These are phyloP conservation scores for Coniochaeta hoffmannii DNA, from an alignment of 2,329 filamentous ascomycete species.

Conservation along the genomic window DNA sequence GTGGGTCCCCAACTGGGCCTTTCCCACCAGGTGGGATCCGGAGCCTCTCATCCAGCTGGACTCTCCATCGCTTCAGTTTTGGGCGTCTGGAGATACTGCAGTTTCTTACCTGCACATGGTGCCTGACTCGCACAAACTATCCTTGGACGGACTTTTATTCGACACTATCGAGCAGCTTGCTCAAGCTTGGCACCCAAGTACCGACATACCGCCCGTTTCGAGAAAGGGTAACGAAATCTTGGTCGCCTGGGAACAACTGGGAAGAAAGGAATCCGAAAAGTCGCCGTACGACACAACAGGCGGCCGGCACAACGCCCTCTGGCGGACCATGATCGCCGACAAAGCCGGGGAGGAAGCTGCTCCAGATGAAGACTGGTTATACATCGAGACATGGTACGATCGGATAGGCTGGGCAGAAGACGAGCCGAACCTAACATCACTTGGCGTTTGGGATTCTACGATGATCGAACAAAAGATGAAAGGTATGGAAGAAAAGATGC, in stretches of 20 bases:
- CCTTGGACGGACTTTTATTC: conserved; percentile 3
- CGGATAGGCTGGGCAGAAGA: conserved; percentile 3
- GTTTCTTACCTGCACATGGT: neutral
- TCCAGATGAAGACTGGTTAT: conserved; percentile 1
- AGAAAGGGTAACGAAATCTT: conserved; percentile 3
- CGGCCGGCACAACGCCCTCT: conserved; percentile 6
- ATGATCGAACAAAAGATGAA: conserved; percentile 4
- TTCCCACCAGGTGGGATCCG: conserved; percentile 5
- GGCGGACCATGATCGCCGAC: conserved; percentile 6
- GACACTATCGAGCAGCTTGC: conserved; percentile 6
- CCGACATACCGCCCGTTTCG: conserved; percentile 3
- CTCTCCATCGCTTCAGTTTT: neutral
- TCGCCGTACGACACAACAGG: conserved; percentile 5
- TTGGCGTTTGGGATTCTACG: neutral
- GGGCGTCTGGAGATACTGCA: neutral
- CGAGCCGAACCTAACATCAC: neutral
- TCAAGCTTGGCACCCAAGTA: conserved; percentile 6
- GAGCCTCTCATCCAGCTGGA: conserved; percentile 6
- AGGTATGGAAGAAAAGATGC: conserved; percentile 4
- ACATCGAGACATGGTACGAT: conserved; percentile 7
- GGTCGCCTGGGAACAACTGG: conserved; percentile 4
- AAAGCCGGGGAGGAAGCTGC: conserved; percentile 2
- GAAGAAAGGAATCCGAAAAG: neutral
- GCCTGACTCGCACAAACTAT: conserved; percentile 1
- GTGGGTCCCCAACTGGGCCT: conserved; percentile 11